Evolutionary conservation across 495 filamentous ascomycete species (phyloP).

Genomic region (Cenococcum geophilum): DNA sequence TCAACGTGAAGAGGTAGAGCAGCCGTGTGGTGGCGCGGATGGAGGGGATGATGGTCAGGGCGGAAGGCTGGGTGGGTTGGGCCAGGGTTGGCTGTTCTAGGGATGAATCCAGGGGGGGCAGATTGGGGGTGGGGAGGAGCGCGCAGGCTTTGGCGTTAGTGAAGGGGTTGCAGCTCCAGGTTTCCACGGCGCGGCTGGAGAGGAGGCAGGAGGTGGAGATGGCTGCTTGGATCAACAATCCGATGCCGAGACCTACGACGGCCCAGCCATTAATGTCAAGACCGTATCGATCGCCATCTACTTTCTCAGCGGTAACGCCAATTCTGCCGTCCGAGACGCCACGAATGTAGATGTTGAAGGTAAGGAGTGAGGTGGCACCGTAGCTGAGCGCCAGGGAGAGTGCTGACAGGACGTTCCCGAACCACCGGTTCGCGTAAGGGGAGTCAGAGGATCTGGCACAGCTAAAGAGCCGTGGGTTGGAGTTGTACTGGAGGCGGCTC

Average conservation of each 20-base stretch:
- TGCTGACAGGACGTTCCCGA: slow-evolving; percentile 30
- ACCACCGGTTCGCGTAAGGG: slow-evolving; percentile 27
- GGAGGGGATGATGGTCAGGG: background rate
- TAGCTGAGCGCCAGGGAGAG: slow-evolving; percentile 37
- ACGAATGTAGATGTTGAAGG: slow-evolving; percentile 1
- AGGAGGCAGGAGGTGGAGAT: slow-evolving; percentile 37
- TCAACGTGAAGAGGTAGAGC: slow-evolving; percentile 7
- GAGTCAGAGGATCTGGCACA: slow-evolving; percentile 16
- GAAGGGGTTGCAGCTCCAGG: slow-evolving; percentile 32
- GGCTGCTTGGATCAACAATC: slow-evolving; percentile 9
- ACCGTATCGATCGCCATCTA: too few relatives aligned
- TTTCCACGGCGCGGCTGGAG: slow-evolving; percentile 37
- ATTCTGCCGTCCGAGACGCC: slow-evolving; percentile 1
- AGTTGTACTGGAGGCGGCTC: slow-evolving; percentile 41
- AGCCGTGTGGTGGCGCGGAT: background rate
- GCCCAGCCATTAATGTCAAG: slow-evolving; percentile 31
- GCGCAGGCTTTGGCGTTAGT: slow-evolving; percentile 29
- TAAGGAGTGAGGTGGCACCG: slow-evolving; percentile 31
- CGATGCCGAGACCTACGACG: slow-evolving; percentile 37
- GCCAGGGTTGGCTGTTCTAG: background rate
- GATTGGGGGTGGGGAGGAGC: background rate
- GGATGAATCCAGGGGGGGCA: background rate
- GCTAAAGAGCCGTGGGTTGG: slow-evolving; percentile 42
- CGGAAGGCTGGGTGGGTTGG: background rate
- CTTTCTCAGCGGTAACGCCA: slow-evolving; percentile 8